Evolutionary conservation across 1,284 basidiomycete species (phyloP), one percentile per base, ranked within the genome.

Genomic region (Sanghuangporus baumii): DNA sequence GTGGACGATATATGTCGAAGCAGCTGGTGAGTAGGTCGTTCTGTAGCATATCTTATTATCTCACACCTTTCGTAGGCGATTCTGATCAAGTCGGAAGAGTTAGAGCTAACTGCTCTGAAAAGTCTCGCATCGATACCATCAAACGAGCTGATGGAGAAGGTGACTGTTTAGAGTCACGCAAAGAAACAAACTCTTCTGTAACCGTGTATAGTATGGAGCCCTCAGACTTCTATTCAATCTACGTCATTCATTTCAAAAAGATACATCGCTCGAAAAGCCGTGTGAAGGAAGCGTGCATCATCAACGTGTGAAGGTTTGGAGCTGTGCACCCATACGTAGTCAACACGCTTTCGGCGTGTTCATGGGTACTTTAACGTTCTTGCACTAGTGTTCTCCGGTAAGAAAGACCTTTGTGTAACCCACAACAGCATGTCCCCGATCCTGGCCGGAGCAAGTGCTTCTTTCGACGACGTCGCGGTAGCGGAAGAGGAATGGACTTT

Each of bases 1-100:
- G 64, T 20, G 69, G 71, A 0, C 68, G 76, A 6, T 71, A 74
- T 63, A 63, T 68, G 56, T 75, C 76, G 5, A 76, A 74, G 63
- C 67, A 71, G 20, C 57, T 78, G 68, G 76, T 59, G 36, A 31
- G 51, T 47, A 11, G 14, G 0, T 23, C 4, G 43, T 9, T 23
- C n/a, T 54, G 31, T 16, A n/a, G n/a, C 26, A n/a, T 14, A 11
- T 14, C 1, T 7, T 36, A n/a, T 37, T 31, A 54, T 54, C 18
- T 23, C 26, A 5, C 3, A 31, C 40, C 2, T 14, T 36, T 23
- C 6, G 23, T 48, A 63, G 62, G 57, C 51, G 20, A 8, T 63
- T 31, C 62, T 52, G 23, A 61, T 65, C 47, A 61, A 62, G 38
- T 46, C 63, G 6, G 60, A 61, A 38, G 55, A 58, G 20, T 56